phyloP scores from a whole-genome alignment of 176 grass and related monocot species.

The Poa annua region DNA sequence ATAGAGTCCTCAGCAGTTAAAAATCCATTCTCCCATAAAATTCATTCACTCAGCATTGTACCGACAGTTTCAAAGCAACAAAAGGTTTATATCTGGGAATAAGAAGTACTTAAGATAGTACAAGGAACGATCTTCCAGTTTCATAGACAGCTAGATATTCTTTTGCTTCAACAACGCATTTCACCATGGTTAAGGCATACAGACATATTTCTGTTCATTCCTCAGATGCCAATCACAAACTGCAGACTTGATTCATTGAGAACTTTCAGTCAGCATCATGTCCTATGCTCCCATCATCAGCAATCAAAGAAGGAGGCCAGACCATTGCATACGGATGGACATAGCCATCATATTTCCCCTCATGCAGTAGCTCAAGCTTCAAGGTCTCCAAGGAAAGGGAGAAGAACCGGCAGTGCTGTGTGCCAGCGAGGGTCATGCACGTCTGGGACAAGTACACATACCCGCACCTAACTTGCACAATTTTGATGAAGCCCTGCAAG shows the following conservation, averaged over 20 bases:
- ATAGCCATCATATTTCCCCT: background rate
- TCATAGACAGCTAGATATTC: background rate
- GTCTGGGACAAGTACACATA: background rate
- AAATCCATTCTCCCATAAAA: background rate
- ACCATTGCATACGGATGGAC: background rate
- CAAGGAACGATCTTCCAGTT: background rate
- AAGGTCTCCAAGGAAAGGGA: slow-evolving; percentile 9
- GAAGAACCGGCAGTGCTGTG: background rate
- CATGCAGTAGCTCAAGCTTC: background rate
- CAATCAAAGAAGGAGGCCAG: slow-evolving; percentile 13
- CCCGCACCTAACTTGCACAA: background rate
- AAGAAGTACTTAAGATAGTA: background rate
- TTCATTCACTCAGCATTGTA: background rate
- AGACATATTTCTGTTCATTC: background rate
- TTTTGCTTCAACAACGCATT: background rate
- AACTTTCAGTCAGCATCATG: slow-evolving; percentile 9
- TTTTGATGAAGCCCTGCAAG: background rate
- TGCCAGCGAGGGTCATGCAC: background rate
- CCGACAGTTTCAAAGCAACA: background rate
- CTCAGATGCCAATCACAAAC: background rate
- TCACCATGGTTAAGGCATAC: background rate
- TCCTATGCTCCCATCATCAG: background rate
- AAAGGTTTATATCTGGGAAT: background rate
- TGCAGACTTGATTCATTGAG: background rate
- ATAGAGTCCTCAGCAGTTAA: background rate